Evolutionary conservation across 768 basidiomycete genomes (phyloP), one percentile per base, ranked within the genome.

Genomic region (Tulasnella sp.): DNA sequence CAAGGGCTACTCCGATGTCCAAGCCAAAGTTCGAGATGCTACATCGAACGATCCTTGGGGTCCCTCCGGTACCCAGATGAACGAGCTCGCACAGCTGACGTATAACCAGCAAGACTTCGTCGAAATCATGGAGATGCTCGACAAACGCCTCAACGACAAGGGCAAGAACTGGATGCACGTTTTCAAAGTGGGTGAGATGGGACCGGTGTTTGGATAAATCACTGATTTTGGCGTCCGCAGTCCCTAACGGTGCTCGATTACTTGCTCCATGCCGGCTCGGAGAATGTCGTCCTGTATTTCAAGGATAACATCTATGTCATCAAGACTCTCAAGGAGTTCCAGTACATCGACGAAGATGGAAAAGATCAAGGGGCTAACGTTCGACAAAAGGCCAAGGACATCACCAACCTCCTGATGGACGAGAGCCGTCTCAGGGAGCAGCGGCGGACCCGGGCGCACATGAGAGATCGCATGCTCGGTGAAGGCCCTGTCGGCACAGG

Each of bases 141-240:
- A 98, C 82, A 98, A 99, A 81, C 89, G 97, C 67, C 83, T 99
- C 74, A 95, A 95, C 77, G 97, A 99, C 83, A 98, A 97, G 84
- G 97, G 97, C 41, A 98, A 98, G 87, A 98, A 98, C 77, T 99
- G 97, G 97, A 87, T 96, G 68, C 97, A 99, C 83, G 96, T 98
- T 72, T 98, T 97, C 87, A 98, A 98, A 86, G 94, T 89, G 72
- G 73, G 84, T 32, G 41, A 11, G n/a, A 35, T 34, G 29, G 36
- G 44, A 11, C 9, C 11, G 19, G 17, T 3, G 44, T 64, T 7
- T 29, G 63, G 29, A 11, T 3, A 34, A 64, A 34, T 22, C 22
- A n/a, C 40, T 52, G 47, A 40, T n/a, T 36, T n/a, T 22, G 34
- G 42, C 32, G 12, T 47, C 52, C 17, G 36, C 52, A 94, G 89